These are phyloP conservation scores for Diaporthe sp. DNA, from an alignment of 2,329 filamentous ascomycete species.

Conservation along the genomic window DNA sequence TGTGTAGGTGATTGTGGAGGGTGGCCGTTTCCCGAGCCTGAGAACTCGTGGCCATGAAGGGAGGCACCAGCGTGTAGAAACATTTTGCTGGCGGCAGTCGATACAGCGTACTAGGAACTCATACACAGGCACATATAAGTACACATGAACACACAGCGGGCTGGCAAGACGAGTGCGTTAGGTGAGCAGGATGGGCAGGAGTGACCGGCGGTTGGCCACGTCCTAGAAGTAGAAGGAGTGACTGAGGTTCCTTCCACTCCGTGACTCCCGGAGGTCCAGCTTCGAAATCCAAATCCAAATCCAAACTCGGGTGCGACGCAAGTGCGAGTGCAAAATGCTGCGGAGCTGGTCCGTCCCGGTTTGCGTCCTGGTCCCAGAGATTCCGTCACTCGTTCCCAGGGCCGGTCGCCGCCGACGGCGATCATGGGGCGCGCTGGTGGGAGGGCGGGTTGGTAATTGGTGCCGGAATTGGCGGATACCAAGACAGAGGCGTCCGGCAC, in stretches of 20 bases:
- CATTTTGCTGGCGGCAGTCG: conserved; percentile 56
- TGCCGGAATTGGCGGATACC: conserved; percentile 10
- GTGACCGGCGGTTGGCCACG: conserved; percentile 2
- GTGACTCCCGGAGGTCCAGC: conserved; percentile 28
- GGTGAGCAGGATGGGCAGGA: background rate
- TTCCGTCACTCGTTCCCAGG: conserved; percentile 15
- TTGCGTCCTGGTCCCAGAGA: background rate
- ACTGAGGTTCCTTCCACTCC: background rate
- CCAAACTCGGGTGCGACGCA: background rate
- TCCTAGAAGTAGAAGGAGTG: conserved; percentile 27
- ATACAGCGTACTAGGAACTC: background rate
- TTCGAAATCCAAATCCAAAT: background rate
- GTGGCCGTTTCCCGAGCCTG: conserved; percentile 56
- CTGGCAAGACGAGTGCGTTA: background rate
- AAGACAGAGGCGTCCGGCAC: background rate
- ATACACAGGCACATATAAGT: background rate
- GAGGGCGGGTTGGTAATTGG: background rate
- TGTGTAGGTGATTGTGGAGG: conserved; percentile 48
- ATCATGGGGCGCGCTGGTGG: conserved; percentile 10
- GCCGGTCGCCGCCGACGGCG: background rate
- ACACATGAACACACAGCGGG: background rate
- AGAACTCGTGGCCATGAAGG: conserved; percentile 73
- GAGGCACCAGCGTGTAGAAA: conserved; percentile 72
- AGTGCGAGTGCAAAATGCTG: background rate
- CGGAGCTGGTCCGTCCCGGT: conserved; percentile 1